Evolutionary conservation across 768 basidiomycete species (phyloP).

Genomic region (Collybia mongolica): DNA sequence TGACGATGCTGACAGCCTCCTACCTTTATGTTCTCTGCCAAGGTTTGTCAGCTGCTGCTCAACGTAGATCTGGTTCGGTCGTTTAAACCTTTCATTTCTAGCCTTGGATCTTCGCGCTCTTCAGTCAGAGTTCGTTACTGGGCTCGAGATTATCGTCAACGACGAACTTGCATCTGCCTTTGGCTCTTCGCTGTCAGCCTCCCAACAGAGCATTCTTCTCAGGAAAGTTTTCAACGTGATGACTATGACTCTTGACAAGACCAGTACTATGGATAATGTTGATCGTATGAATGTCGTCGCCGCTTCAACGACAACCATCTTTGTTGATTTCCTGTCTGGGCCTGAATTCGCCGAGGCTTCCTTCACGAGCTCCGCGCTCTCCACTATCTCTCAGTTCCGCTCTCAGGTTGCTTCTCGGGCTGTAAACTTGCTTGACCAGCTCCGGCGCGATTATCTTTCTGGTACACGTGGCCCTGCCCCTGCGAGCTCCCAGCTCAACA

Average conservation of each 20-base stretch:
- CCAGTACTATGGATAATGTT: conserved; percentile 68
- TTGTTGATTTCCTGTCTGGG: conserved; percentile 62
- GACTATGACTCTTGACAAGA: conserved; percentile 55
- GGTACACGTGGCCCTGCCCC: conserved; percentile 63
- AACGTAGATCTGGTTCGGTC: neutral
- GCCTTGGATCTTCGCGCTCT: conserved; percentile 84
- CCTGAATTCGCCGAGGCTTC: conserved; percentile 29
- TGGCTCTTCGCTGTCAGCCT: conserved; percentile 32
- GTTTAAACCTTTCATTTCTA: conserved; percentile 10
- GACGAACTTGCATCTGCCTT: conserved; percentile 51
- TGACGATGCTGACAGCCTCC: conserved; percentile 70
- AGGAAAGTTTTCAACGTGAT: conserved; percentile 41
- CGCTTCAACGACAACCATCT: conserved; percentile 53
- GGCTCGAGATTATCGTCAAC: conserved; percentile 43
- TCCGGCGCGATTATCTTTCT: conserved; percentile 56
- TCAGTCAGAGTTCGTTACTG: conserved; percentile 60
- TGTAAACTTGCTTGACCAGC: conserved; percentile 40
- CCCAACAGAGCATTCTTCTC: conserved; percentile 30
- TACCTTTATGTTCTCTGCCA: conserved; percentile 77
- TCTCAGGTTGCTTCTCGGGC: conserved; percentile 48
- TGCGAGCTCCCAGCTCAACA: conserved; percentile 64
- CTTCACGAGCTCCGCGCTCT: conserved; percentile 27
- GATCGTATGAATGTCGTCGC: conserved; percentile 74
- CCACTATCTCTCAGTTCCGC: conserved; percentile 54
- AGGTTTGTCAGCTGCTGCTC: conserved; percentile 30